Evolutionary conservation across 345 rosid species (phyloP).

Genomic region (Eucalyptus victrix): DNA sequence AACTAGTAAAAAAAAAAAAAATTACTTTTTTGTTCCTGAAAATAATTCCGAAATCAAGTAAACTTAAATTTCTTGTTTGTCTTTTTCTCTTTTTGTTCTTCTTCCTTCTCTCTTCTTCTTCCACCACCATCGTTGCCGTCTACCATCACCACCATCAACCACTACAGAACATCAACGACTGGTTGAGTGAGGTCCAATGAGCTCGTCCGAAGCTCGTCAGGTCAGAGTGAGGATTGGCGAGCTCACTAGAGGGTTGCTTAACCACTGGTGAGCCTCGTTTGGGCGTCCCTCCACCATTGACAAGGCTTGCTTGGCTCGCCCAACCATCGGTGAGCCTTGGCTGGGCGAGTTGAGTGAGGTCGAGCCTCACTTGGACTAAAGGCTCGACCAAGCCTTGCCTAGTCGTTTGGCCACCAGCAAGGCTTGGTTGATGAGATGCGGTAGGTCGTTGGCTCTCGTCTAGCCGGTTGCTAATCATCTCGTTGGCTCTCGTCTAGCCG

Average conservation of each 20-base stretch:
- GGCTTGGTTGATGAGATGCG: accelerated
- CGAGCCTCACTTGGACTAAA: no score
- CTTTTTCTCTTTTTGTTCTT: no score
- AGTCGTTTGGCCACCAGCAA: accelerated
- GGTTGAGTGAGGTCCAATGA: accelerated
- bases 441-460: accelerated
- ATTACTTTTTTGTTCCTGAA: no score
- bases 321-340: no score
- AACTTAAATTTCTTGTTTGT: no score
- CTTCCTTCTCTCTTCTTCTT: no score
- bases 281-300: accelerated
- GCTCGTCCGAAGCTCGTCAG: accelerated
- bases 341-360: accelerated
- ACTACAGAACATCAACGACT: accelerated
- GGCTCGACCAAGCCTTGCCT: no score
- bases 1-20: no score
- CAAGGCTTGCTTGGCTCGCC: no score
- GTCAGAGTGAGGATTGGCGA: accelerated
- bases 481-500: accelerated
- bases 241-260: no score
- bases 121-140: accelerated
- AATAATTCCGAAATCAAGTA: no score
- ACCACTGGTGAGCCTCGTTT: accelerated
- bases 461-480: accelerated
- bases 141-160: no score